A percentile compares a stretch with the other conserved stretches of the same genome.
phyloP scores from a whole-genome alignment of 2,329 filamentous ascomycete genomes.

The Lanzia echinophila region DNA sequence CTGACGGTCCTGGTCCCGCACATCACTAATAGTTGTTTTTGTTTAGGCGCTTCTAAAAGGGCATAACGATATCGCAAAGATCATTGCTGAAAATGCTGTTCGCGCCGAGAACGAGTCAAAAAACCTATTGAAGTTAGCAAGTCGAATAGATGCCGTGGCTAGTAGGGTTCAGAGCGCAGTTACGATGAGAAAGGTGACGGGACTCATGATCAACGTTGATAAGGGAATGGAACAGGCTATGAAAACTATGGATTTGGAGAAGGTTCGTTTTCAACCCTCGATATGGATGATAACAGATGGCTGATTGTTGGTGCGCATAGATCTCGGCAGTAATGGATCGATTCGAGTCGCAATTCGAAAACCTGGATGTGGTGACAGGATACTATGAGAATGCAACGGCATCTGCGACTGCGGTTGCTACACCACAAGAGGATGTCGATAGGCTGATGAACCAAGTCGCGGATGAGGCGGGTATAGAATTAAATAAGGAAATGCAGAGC shows the following conservation, averaged over 20 bases:
- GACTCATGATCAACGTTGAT: slow-evolving; percentile 56
- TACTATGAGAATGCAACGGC: slow-evolving; percentile 77
- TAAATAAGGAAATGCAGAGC: slow-evolving; percentile 65
- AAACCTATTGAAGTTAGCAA: slow-evolving; percentile 50
- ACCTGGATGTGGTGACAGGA: slow-evolving; percentile 41
- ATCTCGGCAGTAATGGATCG: slow-evolving; percentile 61
- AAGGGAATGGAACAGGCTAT: slow-evolving; percentile 55
- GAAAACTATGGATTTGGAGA: slow-evolving; percentile 58
- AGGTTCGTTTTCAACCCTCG: slow-evolving; percentile 34
- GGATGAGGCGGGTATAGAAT: slow-evolving; percentile 79
- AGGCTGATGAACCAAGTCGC: slow-evolving; percentile 78
- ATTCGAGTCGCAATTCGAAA: slow-evolving; percentile 51
- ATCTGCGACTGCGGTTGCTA: slow-evolving; percentile 68
- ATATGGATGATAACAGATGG: not conserved
- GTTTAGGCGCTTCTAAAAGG: slow-evolving; percentile 50
- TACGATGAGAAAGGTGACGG: slow-evolving; percentile 54
- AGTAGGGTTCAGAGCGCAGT: slow-evolving; percentile 56
- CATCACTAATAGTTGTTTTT: slow-evolving; percentile 1
- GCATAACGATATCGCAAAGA: slow-evolving; percentile 54
- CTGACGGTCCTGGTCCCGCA: not conserved
- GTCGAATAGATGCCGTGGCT: slow-evolving; percentile 52
- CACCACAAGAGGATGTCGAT: slow-evolving; percentile 78
- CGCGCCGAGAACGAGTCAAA: slow-evolving; percentile 57
- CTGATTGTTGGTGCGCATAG: slow-evolving; percentile 29
- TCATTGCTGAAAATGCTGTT: slow-evolving; percentile 57